These are phyloP conservation scores for apple (Malus domestica) DNA, from an alignment of 306 rosid genomes.

Conservation along the genomic window DNA sequence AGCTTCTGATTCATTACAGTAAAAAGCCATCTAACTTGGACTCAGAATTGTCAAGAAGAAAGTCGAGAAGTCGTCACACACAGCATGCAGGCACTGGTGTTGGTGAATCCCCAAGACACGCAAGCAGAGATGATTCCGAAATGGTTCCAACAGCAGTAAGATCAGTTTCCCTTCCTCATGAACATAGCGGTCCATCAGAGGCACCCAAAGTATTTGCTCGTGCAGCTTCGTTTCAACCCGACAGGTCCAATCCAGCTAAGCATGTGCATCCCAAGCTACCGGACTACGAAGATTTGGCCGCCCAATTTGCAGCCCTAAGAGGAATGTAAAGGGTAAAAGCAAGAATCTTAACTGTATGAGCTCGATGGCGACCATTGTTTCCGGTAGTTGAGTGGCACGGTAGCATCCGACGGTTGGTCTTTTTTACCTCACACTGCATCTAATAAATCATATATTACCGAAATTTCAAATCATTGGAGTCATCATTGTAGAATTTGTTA, in stretches of 20 bases:
- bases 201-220: slow-evolving; percentile 57
- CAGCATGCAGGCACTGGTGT: slow-evolving; percentile 23
- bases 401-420: slow-evolving; percentile 9
- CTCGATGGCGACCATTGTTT: slow-evolving; percentile 11
- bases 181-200: slow-evolving; percentile 38
- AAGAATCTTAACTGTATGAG: slow-evolving; percentile 3
- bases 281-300: slow-evolving; percentile 79
- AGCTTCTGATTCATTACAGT: slow-evolving; percentile 76
- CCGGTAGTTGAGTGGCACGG: slow-evolving; percentile 10
- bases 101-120: slow-evolving; percentile 26
- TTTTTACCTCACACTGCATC: neutral
- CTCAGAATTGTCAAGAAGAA: slow-evolving; percentile 55
- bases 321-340: slow-evolving; percentile 39
- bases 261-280: slow-evolving; percentile 98
- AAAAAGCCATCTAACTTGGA: slow-evolving; percentile 49
- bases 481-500: slow-evolving; percentile 4
- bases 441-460: neutral
- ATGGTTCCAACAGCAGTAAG: slow-evolving; percentile 34
- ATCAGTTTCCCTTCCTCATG: slow-evolving; percentile 68
- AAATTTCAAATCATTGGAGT: neutral
- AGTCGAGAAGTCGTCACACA: slow-evolving; percentile 55
- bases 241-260: slow-evolving; percentile 47
- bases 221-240: slow-evolving; percentile 79
- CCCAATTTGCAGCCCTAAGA: slow-evolving; percentile 74
- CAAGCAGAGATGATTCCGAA: slow-evolving; percentile 36